Evolutionary conservation across 2,329 filamentous ascomycete genomes (phyloP).

Genomic region (Ampelomyces quisqualis): DNA sequence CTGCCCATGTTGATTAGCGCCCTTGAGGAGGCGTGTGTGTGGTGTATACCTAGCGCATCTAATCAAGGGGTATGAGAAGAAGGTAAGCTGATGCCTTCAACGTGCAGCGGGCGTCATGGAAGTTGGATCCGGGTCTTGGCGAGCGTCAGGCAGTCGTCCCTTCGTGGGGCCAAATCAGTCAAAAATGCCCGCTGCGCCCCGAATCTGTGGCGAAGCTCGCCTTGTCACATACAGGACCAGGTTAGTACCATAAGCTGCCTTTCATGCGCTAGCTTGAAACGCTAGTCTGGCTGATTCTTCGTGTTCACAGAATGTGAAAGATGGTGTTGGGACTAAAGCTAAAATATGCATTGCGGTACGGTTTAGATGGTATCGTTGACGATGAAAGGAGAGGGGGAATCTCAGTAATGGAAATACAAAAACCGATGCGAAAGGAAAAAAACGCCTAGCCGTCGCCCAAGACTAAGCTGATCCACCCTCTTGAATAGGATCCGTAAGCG

Average conservation of each 20-base stretch:
- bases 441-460: background rate
- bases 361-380: background rate
- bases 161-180: conserved; percentile 9
- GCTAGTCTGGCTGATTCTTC: background rate
- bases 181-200: conserved; percentile 8
- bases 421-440: background rate
- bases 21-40: too few relatives aligned
- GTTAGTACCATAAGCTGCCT: background rate
- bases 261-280: conserved; percentile 1
- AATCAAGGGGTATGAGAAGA: conserved; percentile 4
- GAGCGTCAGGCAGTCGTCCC: conserved; percentile 12
- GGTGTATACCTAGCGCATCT: background rate
- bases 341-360: conserved; percentile 10
- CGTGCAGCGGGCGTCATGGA: conserved; percentile 8
- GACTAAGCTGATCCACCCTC: conserved; percentile 2
- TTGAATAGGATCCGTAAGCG: background rate
- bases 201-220: conserved; percentile 11
- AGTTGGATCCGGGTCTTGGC: conserved; percentile 3
- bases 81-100: conserved; percentile 15
- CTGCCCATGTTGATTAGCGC: background rate
- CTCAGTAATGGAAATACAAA: background rate
- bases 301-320: background rate
- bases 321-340: background rate
- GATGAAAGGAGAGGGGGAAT: conserved; percentile 7
- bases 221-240: conserved; percentile 6